Evolutionary conservation across 2,329 filamentous ascomycete species (phyloP), one percentile per base, ranked within the genome.

Genomic region (Albifimbria verrucaria): DNA sequence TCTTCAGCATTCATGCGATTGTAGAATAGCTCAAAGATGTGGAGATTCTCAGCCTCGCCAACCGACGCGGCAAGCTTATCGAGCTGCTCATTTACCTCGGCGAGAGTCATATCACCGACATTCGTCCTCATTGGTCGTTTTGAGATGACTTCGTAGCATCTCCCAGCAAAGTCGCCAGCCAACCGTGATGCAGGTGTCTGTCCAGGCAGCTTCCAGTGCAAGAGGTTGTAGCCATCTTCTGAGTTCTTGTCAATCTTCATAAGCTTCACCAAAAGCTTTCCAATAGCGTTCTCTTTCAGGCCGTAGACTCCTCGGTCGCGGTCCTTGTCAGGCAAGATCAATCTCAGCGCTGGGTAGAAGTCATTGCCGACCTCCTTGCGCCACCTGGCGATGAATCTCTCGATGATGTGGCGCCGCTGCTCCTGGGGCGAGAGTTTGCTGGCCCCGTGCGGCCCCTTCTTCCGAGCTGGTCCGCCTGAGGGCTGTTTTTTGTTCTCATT

Each of bases 261-360:
- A 39, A 96, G 81, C 66, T 92, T 93, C 54, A 97, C 89, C n/a
- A 97, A 77, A 20, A 97, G 74, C 66, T 92, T 96, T 10, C 88
- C 93, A 55, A 99, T 92, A 5, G 87, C 83, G 67, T 88, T 92
- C 74, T 99, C 94, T 67, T 97, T 97, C 41, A 99, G 77, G 1
- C 93, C 91, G 64, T 97, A 99, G 77, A 96, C 92, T 18, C 89
- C 88, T 47, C 94, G 84, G 64, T 97, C 92, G 39, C 92, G 85
- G 65, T 99, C 94, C 66, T 96, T 95, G 63, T 95, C 91, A 0
- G 93, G 92, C 3, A 97, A 79, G 53, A 97, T 96, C 46, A 99
- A 81, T 20, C 94, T 86, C 69, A 99, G 82, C 2, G 91, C 93
- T 0, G 94, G 94, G 66, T 94, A 97, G 62, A 99, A 90, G 69